A percentile compares a stretch with the other conserved stretches of the same genome.
Conservation (phyloP, 192 early-diverging fungal species). For the Mortierella hygrophila region DNA sequence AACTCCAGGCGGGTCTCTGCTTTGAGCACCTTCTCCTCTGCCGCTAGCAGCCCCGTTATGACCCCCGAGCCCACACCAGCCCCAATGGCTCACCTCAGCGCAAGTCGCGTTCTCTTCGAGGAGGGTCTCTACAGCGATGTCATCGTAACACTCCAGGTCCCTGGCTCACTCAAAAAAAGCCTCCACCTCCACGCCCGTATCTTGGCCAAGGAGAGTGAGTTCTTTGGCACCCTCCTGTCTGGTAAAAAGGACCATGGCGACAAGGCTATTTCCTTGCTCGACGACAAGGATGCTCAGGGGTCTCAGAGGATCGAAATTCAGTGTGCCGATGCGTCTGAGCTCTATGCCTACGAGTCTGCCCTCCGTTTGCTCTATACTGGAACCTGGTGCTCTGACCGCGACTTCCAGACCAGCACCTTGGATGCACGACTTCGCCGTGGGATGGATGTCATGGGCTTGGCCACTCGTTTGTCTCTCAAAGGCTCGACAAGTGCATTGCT, state of each 20-base stretch:
- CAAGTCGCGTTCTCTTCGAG: slow-evolving; percentile 51
- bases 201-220: slow-evolving; percentile 47
- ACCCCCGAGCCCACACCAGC: slow-evolving; percentile 31
- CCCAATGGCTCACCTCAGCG: slow-evolving; percentile 50
- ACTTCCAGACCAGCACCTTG: slow-evolving; percentile 46
- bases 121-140: slow-evolving; percentile 53
- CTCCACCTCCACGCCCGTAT: slow-evolving; percentile 38
- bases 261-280: slow-evolving; percentile 28
- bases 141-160: slow-evolving; percentile 30
- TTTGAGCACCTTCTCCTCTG: slow-evolving; percentile 34
- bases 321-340: slow-evolving; percentile 36
- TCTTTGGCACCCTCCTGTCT: slow-evolving; percentile 29
- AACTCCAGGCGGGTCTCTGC: slow-evolving; percentile 44
- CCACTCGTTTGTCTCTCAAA: slow-evolving; percentile 26
- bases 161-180: slow-evolving; percentile 39
- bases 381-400: slow-evolving; percentile 49
- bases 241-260: slow-evolving; percentile 34
- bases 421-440: slow-evolving; percentile 50
- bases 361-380: slow-evolving; percentile 52
- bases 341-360: slow-evolving; percentile 45
- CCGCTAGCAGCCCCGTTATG: slow-evolving; percentile 21
- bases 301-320: slow-evolving; percentile 42
- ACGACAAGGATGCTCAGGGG: slow-evolving; percentile 25
- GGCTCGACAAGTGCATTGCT: slow-evolving; percentile 37
- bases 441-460: slow-evolving; percentile 46